Conservation (phyloP, 257 asterid species). For the Nicotiana attenuata region DNA sequence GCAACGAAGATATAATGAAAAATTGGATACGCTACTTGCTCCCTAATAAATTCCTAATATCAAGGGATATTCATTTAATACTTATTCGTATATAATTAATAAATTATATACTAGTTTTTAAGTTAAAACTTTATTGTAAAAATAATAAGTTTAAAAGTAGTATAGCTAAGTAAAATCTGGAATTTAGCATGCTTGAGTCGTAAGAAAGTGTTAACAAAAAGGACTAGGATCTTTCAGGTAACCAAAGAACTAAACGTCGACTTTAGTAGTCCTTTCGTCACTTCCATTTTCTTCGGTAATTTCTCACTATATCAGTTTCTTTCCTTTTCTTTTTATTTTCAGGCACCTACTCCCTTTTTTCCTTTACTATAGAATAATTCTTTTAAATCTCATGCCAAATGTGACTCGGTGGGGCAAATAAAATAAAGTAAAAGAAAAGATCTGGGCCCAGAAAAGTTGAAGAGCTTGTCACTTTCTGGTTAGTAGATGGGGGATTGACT, state of each 20-base stretch:
- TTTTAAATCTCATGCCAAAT: neutral
- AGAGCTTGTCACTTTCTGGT: slow-evolving; percentile 1
- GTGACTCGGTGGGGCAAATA: neutral
- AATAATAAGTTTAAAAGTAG: no score
- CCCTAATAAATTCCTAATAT: no score
- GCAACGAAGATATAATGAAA: no score
- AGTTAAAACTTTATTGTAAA: no score
- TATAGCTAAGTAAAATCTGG: no score
- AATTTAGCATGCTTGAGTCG: neutral
- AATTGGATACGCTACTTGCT: no score
- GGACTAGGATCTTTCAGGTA: neutral
- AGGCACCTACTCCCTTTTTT: neutral
- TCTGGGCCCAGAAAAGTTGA: slow-evolving; percentile 13
- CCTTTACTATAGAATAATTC: neutral
- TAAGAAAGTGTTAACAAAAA: neutral
- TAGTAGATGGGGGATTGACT: slow-evolving; percentile 17
- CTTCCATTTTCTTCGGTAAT: neutral
- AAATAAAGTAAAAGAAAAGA: slow-evolving; percentile 12
- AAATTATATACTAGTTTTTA: no score
- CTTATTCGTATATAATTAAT: no score
- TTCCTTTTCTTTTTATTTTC: neutral
- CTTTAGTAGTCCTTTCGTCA: neutral
- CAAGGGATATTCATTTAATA: no score
- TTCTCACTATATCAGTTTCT: neutral
- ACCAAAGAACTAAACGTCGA: neutral